These are phyloP conservation scores for Alternaria brassicicola DNA, from an alignment of 2,329 filamentous ascomycete species.

Conservation along the genomic window DNA sequence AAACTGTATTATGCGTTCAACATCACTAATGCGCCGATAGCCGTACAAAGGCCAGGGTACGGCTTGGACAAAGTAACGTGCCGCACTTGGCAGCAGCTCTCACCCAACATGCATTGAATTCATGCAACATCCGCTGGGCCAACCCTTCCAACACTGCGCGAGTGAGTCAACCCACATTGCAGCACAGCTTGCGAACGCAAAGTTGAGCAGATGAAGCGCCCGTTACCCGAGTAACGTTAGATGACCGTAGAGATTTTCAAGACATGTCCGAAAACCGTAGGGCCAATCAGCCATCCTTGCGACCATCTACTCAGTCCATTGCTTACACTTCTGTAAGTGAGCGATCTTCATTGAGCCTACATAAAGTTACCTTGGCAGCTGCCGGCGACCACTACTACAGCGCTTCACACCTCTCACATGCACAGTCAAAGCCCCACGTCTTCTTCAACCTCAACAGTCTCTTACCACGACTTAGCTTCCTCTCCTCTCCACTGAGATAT, in stretches of 20 bases:
- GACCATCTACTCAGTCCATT: neutral
- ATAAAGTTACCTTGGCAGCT: neutral
- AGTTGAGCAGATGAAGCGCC: neutral
- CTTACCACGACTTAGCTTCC: conserved; percentile 44
- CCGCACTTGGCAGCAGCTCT: conserved; percentile 1
- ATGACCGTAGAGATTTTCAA: neutral
- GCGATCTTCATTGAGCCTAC: neutral
- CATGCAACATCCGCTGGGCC: neutral
- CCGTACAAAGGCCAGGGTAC: neutral
- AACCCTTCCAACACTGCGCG: neutral
- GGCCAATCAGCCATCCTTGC: neutral
- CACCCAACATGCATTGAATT: neutral
- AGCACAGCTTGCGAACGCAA: neutral
- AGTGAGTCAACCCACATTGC: neutral
- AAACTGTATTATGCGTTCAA: neutral
- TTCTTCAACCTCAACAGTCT: conserved; percentile 48
- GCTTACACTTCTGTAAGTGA: neutral
- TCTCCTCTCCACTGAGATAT: conserved; percentile 57
- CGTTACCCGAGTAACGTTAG: neutral
- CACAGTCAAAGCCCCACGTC: conserved; percentile 56
- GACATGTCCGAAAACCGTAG: neutral
- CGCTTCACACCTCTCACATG: conserved; percentile 48
- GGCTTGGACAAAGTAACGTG: neutral
- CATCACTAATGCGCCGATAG: conserved; percentile 1
- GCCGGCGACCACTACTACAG: conserved; percentile 1